Evolutionary conservation across 2,329 filamentous ascomycete species (phyloP).

Genomic region (Cladosporium sp.): DNA sequence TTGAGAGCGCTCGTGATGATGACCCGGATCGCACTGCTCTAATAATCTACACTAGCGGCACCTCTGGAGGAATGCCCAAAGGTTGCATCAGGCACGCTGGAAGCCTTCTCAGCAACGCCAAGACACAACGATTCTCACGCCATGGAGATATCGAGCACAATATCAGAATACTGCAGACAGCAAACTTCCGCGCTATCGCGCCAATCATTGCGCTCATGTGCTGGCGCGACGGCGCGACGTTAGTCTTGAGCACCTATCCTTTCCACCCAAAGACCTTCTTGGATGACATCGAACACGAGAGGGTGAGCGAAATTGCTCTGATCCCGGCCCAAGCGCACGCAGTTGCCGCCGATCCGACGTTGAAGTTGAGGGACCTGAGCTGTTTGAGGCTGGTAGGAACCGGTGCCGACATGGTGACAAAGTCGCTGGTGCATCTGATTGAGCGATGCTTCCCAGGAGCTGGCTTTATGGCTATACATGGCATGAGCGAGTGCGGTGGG

Average conservation of each 20-base stretch:
- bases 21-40: conserved; percentile 20
- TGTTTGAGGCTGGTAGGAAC: neutral
- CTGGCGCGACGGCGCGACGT: conserved; percentile 23
- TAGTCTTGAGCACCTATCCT: conserved; percentile 22
- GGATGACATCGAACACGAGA: conserved; percentile 21
- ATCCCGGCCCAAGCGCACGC: conserved; percentile 23
- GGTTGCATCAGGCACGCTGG: conserved; percentile 21
- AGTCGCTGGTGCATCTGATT: conserved; percentile 15
- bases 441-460: conserved; percentile 21
- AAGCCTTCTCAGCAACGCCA: conserved; percentile 4
- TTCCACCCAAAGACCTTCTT: conserved; percentile 16
- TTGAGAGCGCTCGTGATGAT: conserved; percentile 16
- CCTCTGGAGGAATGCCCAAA: conserved; percentile 24
- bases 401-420: neutral
- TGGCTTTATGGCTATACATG: conserved; percentile 18
- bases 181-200: conserved; percentile 27
- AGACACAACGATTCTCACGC: conserved; percentile 1
- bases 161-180: neutral
- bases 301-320: conserved; percentile 21
- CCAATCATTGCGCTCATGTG: conserved; percentile 17
- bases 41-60: conserved; percentile 25
- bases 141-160: neutral
- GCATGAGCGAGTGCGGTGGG: conserved; percentile 26
- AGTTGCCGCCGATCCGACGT: conserved; percentile 18
- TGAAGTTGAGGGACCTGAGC: conserved; percentile 14